These are phyloP conservation scores for Aspergillus latus DNA, from an alignment of 2,329 filamentous ascomycete genomes.

Conservation along the genomic window DNA sequence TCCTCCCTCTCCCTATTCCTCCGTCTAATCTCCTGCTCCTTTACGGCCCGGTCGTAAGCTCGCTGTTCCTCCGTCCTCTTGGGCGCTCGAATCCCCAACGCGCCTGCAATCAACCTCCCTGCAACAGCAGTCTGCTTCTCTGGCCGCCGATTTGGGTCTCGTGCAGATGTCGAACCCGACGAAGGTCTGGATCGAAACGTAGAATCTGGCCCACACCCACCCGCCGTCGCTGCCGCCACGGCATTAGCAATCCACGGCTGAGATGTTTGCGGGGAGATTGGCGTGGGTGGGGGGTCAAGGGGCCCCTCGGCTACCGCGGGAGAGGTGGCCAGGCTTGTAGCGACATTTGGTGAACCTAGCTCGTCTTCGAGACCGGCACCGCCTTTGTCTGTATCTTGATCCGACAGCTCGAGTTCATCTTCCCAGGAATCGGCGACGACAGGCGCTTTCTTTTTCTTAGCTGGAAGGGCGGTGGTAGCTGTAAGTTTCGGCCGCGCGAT, in stretches of 20 bases:
- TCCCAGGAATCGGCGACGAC: slow-evolving; percentile 75
- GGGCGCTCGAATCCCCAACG: slow-evolving; percentile 76
- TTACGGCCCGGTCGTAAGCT: slow-evolving; percentile 78
- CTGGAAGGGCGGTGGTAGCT: slow-evolving; percentile 16
- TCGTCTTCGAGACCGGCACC: slow-evolving; percentile 29
- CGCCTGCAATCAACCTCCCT: slow-evolving; percentile 82
- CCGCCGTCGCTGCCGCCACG: slow-evolving; percentile 13
- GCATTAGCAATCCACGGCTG: slow-evolving; percentile 22
- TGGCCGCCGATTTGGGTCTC: slow-evolving; percentile 52
- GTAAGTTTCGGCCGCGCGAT: slow-evolving; percentile 25
- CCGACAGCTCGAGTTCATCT: slow-evolving; percentile 56
- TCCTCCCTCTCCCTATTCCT: slow-evolving; percentile 70
- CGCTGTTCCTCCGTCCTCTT: slow-evolving; percentile 83
- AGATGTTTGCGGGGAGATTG: slow-evolving; percentile 55
- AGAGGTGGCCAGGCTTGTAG: not conserved
- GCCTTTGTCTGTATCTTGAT: slow-evolving; percentile 45
- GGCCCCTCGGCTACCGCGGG: slow-evolving; percentile 27
- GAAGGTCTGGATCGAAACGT: not conserved
- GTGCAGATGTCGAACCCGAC: slow-evolving; percentile 9
- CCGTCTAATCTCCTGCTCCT: slow-evolving; percentile 79
- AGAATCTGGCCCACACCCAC: not conserved
- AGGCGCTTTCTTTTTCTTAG: slow-evolving; percentile 34
- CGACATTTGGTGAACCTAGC: not conserved
- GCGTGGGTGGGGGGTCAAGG: slow-evolving; percentile 65
- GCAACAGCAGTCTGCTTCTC: slow-evolving; percentile 95